A percentile compares a stretch with the other conserved stretches of the same genome.
Evolutionary conservation across 257 asterid genomes (phyloP).

Genomic region (Leptodermis oblonga): DNA sequence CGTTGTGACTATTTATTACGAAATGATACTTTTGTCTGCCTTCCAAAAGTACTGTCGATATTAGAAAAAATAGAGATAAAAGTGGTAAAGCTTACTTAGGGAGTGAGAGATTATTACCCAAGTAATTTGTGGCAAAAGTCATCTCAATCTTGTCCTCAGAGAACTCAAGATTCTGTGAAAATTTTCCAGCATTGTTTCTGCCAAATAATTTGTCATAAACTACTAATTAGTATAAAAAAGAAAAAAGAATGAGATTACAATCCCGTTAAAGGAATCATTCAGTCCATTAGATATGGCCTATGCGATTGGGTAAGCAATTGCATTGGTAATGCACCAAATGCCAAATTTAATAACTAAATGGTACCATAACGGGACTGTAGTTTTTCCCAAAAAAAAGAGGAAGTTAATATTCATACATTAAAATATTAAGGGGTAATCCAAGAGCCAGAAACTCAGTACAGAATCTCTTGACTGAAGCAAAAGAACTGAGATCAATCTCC

Average conservation of each 20-base stretch:
- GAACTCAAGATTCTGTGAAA: slow-evolving; percentile 75
- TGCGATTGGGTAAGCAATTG: too few relatives aligned
- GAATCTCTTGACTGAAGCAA: slow-evolving; percentile 77
- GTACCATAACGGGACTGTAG: too few relatives aligned
- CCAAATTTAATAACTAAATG: too few relatives aligned
- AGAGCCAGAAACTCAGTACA: slow-evolving; percentile 66
- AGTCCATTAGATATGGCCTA: too few relatives aligned
- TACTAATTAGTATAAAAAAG: background rate
- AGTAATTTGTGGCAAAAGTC: slow-evolving; percentile 89
- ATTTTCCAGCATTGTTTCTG: slow-evolving; percentile 99
- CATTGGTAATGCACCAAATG: too few relatives aligned
- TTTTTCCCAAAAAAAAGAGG: background rate
- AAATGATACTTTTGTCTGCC: too few relatives aligned
- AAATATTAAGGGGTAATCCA: slow-evolving; percentile 78
- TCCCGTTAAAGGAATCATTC: too few relatives aligned
- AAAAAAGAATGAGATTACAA: background rate
- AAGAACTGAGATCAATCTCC: slow-evolving; percentile 83
- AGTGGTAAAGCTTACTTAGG: background rate
- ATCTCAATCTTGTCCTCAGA: slow-evolving; percentile 94
- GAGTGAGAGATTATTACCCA: slow-evolving; percentile 36
- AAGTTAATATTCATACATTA: slow-evolving; percentile 47
- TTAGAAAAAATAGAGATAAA: background rate
- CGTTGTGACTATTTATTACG: too few relatives aligned
- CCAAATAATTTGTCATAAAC: slow-evolving; percentile 16
- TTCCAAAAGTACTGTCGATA: too few relatives aligned